Evolutionary conservation across 2,329 filamentous ascomycete genomes (phyloP).

Genomic region (Beauveria sp.): DNA sequence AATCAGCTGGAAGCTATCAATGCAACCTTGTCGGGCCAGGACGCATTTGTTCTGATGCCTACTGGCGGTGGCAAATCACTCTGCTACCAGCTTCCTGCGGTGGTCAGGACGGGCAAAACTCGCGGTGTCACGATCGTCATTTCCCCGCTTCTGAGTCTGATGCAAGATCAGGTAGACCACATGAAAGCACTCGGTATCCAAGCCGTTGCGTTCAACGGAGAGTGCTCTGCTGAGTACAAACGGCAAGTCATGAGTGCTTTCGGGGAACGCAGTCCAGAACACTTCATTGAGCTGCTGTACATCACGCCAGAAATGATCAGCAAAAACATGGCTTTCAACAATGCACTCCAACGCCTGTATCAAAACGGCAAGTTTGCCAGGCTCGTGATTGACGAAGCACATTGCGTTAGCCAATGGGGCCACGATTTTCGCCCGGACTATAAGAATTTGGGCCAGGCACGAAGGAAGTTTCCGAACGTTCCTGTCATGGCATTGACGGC

Average conservation of each 20-base stretch:
- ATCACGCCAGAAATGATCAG: slow-evolving; percentile 95
- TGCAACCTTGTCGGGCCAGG: slow-evolving; percentile 75
- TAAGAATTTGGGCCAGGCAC: slow-evolving; percentile 71
- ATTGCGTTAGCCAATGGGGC: slow-evolving; percentile 98
- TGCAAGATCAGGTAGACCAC: slow-evolving; percentile 94
- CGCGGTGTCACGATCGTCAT: slow-evolving; percentile 85
- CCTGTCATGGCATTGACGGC: slow-evolving; percentile 94
- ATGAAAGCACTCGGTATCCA: slow-evolving; percentile 66
- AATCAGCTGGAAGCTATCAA: slow-evolving; percentile 97
- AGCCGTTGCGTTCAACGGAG: slow-evolving; percentile 75
- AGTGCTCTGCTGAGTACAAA: slow-evolving; percentile 56
- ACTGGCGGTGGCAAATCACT: slow-evolving; percentile 95
- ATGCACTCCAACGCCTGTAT: slow-evolving; percentile 61
- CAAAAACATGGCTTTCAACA: slow-evolving; percentile 65
- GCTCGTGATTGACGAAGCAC: slow-evolving; percentile 96
- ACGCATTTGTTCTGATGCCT: slow-evolving; percentile 95
- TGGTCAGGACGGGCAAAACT: slow-evolving; percentile 74
- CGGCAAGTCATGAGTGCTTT: slow-evolving; percentile 59
- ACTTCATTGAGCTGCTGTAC: slow-evolving; percentile 79
- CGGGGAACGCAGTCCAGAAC: slow-evolving; percentile 57
- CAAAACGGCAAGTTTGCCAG: slow-evolving; percentile 66
- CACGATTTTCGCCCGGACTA: slow-evolving; percentile 97
- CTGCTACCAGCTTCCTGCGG: slow-evolving; percentile 89
- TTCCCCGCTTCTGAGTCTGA: slow-evolving; percentile 89
- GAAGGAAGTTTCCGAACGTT: slow-evolving; percentile 64